A percentile compares a stretch with the other conserved stretches of the same genome.
These are phyloP conservation scores for Lentinula sp. DNA, from an alignment of 768 basidiomycete species.

Conservation along the genomic window DNA sequence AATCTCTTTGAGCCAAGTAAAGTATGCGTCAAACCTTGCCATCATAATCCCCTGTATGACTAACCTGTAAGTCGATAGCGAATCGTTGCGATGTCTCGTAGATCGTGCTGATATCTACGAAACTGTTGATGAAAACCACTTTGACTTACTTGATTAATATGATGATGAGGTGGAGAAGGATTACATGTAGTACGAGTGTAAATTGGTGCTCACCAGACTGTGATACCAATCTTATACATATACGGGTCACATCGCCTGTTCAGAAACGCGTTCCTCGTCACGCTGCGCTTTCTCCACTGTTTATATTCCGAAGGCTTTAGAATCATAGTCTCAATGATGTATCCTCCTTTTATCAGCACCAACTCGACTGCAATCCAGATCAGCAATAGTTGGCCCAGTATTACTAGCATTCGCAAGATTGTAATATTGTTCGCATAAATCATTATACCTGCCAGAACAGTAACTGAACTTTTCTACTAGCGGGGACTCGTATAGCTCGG, in stretches of 20 bases:
- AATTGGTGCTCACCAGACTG: too few relatives aligned
- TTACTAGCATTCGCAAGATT: constrained; percentile 28
- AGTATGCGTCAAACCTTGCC: not conserved
- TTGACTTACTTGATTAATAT: not conserved
- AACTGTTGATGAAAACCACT: constrained; percentile 2
- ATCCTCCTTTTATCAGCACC: not conserved
- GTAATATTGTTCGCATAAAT: constrained; percentile 44
- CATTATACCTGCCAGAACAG: not conserved
- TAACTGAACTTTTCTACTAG: constrained; percentile 22
- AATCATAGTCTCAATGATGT: not conserved
- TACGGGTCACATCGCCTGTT: too few relatives aligned
- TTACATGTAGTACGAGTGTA: too few relatives aligned
- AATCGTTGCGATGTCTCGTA: not conserved
- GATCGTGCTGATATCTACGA: not conserved
- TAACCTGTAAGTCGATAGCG: not conserved
- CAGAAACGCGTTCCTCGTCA: too few relatives aligned
- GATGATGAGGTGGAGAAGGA: too few relatives aligned
- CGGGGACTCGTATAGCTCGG: constrained; percentile 56
- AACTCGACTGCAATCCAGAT: not conserved
- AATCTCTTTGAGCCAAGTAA: not conserved
- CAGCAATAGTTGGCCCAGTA: not conserved
- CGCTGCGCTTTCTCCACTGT: not conserved
- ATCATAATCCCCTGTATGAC: not conserved
- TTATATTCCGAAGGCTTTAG: not conserved
- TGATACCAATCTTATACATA: too few relatives aligned